phyloP scores from a whole-genome alignment of 805 yeast species.

The Saturnispora sanitii region DNA sequence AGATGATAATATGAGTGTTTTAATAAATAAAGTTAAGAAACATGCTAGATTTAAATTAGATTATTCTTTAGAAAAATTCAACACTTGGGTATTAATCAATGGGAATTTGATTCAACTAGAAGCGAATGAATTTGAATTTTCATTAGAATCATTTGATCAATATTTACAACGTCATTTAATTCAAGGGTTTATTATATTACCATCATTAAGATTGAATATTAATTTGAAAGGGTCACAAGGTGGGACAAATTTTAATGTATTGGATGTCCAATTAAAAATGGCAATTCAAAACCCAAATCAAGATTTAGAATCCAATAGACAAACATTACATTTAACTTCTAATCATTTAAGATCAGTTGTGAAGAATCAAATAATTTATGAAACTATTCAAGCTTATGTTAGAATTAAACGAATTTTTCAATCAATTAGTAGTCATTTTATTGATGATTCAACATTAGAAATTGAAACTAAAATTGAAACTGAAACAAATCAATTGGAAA shows the following conservation, averaged over 20 bases:
- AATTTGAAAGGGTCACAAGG: constrained; percentile 28
- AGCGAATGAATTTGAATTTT: constrained; percentile 7
- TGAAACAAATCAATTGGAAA: constrained; percentile 7
- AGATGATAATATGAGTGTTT: constrained; percentile 3
- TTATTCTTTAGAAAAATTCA: not conserved
- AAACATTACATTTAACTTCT: constrained; percentile 48
- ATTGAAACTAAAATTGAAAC: not conserved
- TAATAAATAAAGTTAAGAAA: constrained; percentile 4
- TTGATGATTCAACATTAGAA: not conserved
- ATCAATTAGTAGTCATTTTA: too few species aligned
- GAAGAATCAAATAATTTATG: constrained; percentile 34
- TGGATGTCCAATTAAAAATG: constrained; percentile 39
- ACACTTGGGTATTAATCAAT: constrained; percentile 8
- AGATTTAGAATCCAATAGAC: constrained; percentile 22
- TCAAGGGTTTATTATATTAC: constrained; percentile 32
- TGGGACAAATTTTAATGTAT: constrained; percentile 30
- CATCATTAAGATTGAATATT: constrained; percentile 32
- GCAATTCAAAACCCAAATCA: constrained; percentile 33
- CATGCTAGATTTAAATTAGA: not conserved
- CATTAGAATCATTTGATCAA: constrained; percentile 14
- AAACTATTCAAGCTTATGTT: constrained; percentile 17
- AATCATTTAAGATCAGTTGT: constrained; percentile 49
- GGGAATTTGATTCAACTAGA: constrained; percentile 15
- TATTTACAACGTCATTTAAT: constrained; percentile 16
- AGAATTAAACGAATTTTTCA: constrained; percentile 3